Conservation (phyloP, 371 early-diverging fungal genomes). For the Paraphysoderma sedebokerense region DNA sequence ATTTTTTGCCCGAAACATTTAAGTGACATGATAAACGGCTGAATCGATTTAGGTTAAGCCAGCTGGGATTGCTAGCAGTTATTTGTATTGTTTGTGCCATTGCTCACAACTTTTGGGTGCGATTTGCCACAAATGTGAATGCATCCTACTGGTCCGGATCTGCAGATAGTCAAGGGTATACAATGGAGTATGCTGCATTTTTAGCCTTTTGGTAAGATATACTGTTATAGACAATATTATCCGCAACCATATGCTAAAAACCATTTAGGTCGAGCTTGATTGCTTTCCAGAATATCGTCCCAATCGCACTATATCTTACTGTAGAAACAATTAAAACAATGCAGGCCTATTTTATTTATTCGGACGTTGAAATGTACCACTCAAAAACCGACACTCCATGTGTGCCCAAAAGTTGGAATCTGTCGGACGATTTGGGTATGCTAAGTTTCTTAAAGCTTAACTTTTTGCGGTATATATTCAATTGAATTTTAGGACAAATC, state of each 20-base stretch:
- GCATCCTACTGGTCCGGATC: background rate
- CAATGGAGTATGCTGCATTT: constrained; percentile 5
- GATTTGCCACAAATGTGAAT: background rate
- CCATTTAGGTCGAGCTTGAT: no score
- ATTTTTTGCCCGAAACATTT: no score
- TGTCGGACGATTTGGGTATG: constrained; percentile 35
- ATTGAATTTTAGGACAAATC: constrained; percentile 49
- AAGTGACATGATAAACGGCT: no score
- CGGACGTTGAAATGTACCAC: constrained; percentile 73
- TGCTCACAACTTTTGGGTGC: background rate
- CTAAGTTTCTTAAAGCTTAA: no score
- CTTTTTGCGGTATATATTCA: no score
- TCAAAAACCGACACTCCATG: constrained; percentile 53
- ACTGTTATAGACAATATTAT: constrained; percentile 63
- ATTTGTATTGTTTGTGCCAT: constrained; percentile 1
- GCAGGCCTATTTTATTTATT: constrained; percentile 57
- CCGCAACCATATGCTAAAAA: no score
- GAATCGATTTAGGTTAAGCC: no score
- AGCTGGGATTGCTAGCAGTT: constrained; percentile 12
- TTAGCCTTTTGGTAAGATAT: constrained; percentile 28
- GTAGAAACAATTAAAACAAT: constrained; percentile 77
- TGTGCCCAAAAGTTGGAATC: constrained; percentile 66
- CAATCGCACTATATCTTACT: constrained; percentile 91
- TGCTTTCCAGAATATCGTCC: constrained; percentile 64
- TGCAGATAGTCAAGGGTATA: background rate